Conservation (phyloP, 2,329 filamentous ascomycete genomes). For the Anthostomella pinea region DNA sequence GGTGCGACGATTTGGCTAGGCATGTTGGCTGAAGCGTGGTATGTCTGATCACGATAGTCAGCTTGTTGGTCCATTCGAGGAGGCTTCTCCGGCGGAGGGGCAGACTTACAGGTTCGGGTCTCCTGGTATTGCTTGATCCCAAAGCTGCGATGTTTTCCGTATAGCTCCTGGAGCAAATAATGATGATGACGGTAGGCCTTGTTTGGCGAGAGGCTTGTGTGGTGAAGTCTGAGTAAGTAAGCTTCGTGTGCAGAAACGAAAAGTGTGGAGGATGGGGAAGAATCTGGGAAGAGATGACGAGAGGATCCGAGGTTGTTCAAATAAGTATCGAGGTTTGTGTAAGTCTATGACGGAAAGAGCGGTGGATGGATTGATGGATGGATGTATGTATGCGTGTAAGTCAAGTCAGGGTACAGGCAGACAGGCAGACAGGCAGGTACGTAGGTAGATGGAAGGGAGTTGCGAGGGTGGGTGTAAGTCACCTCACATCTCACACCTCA, state of each 20-base stretch:
- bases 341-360: constrained; percentile 26
- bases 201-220: constrained; percentile 10
- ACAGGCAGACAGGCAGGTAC: no score
- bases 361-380: constrained; percentile 23
- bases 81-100: no score
- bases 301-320: constrained; percentile 13
- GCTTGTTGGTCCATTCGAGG: not conserved
- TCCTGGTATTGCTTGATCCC: no score
- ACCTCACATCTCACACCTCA: constrained; percentile 12
- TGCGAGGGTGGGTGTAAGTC: constrained; percentile 12
- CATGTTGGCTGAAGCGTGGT: constrained; percentile 34
- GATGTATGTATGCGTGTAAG: constrained; percentile 9
- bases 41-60: not conserved
- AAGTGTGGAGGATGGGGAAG: not conserved
- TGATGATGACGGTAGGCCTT: constrained; percentile 4
- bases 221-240: constrained; percentile 3
- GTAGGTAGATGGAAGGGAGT: no score
- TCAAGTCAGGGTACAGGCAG: no score
- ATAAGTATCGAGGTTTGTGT: constrained; percentile 16
- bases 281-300: constrained; percentile 1
- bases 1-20: constrained; percentile 45
- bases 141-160: no score
- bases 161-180: constrained; percentile 1
- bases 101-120: no score
- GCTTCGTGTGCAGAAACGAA: constrained; percentile 3